phyloP scores from a whole-genome alignment of 495 filamentous ascomycete species.

The Lasiosphaeria miniovina region DNA sequence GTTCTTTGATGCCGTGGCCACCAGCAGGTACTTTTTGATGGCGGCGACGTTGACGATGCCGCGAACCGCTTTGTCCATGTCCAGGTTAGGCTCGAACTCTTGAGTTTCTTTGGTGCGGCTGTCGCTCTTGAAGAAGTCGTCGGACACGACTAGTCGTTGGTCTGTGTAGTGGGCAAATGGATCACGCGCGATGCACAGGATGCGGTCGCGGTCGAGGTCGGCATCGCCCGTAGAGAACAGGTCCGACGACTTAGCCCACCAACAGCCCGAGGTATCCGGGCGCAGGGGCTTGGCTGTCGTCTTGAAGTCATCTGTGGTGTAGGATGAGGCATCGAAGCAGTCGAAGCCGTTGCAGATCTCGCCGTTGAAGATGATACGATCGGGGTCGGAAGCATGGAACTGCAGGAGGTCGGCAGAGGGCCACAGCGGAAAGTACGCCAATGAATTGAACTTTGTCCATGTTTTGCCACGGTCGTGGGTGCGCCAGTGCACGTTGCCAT shows the following conservation, averaged over 20 bases:
- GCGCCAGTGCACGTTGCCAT: slow-evolving; percentile 65
- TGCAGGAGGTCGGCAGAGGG: slow-evolving; percentile 49
- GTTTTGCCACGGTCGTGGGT: slow-evolving; percentile 75
- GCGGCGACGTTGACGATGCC: slow-evolving; percentile 74
- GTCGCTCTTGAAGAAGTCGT: slow-evolving; percentile 66
- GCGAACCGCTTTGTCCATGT: slow-evolving; percentile 64
- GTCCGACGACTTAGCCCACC: slow-evolving; percentile 75
- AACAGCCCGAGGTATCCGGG: slow-evolving; percentile 64
- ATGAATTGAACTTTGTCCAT: slow-evolving; percentile 70
- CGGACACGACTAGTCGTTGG: slow-evolving; percentile 72
- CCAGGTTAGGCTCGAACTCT: slow-evolving; percentile 70
- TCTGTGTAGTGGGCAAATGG: slow-evolving; percentile 59
- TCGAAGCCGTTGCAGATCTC: slow-evolving; percentile 60
- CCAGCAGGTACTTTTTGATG: slow-evolving; percentile 82
- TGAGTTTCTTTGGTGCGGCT: slow-evolving; percentile 41
- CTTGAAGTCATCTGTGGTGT: slow-evolving; percentile 82
- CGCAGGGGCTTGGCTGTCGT: slow-evolving; percentile 58
- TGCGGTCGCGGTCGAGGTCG: slow-evolving; percentile 57
- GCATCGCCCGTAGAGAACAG: slow-evolving; percentile 65
- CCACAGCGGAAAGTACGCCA: slow-evolving; percentile 42
- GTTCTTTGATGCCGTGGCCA: slow-evolving; percentile 70
- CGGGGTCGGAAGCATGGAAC: slow-evolving; percentile 78
- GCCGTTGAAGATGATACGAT: slow-evolving; percentile 79
- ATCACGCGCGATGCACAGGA: slow-evolving; percentile 74
- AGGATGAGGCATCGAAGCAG: slow-evolving; percentile 60